Evolutionary conservation across 345 rosid genomes (phyloP).

Genomic region (Laguncularia racemosa): DNA sequence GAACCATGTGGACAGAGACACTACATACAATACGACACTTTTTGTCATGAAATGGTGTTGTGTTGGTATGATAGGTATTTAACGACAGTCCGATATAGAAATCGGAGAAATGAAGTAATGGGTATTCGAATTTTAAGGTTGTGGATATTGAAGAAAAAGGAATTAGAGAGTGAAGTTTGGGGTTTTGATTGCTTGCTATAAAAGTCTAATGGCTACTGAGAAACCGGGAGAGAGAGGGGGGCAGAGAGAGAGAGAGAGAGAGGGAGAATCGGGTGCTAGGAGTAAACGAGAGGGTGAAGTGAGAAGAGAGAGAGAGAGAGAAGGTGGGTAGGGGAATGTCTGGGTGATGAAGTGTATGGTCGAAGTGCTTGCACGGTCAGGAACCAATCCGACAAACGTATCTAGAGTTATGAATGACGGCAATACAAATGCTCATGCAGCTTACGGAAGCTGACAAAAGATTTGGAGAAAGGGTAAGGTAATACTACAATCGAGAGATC

Average conservation of each 20-base stretch:
- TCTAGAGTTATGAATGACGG: no score
- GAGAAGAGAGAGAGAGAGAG: not conserved
- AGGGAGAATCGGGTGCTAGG: slow-evolving; percentile 26
- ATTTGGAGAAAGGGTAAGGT: no score
- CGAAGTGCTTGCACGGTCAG: not conserved
- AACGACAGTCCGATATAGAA: not conserved
- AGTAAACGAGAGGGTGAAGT: slow-evolving; percentile 14
- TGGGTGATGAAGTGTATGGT: not conserved
- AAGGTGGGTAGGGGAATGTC: slow-evolving; percentile 4
- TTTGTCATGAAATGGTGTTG: no score
- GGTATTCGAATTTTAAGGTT: not conserved
- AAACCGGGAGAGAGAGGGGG: no score
- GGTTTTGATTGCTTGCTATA: no score
- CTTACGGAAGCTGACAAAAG: no score
- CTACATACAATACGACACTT: not conserved
- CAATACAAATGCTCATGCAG: no score
- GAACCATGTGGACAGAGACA: slow-evolving; percentile 28
- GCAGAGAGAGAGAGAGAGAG: not conserved
- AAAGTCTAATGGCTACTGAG: no score
- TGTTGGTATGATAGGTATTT: no score
- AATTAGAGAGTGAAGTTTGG: not conserved
- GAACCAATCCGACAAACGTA: not conserved
- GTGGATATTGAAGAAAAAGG: not conserved
- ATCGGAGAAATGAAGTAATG: not conserved
- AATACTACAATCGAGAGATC: no score